phyloP scores from a whole-genome alignment of 1,139 yeast genomes.

The Pichiaceae sp. region DNA sequence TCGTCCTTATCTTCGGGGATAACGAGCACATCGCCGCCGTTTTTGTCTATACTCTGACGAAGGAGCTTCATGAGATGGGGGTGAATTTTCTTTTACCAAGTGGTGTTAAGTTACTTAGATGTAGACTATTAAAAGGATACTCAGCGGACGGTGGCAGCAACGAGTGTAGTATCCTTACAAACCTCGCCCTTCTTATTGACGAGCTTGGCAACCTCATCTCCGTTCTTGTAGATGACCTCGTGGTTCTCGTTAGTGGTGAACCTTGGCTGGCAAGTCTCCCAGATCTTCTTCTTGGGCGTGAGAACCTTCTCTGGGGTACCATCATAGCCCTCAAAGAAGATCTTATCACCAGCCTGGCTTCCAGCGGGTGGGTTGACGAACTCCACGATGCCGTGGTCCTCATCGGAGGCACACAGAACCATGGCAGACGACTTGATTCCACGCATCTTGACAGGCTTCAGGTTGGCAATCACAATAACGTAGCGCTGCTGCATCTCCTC shows the following conservation, averaged over 20 bases:
- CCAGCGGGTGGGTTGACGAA: conserved; percentile 93
- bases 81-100: no score
- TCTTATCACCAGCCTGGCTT: conserved; percentile 93
- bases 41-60: conserved; percentile 3
- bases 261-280: conserved; percentile 91
- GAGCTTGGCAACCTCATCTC: conserved; percentile 68
- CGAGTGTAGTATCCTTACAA: conserved; percentile 61
- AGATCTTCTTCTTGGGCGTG: conserved; percentile 97
- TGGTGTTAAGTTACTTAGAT: not conserved
- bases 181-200: conserved; percentile 69
- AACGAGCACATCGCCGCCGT: conserved; percentile 50
- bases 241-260: conserved; percentile 72
- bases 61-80: conserved; percentile 7
- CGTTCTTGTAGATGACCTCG: conserved; percentile 80
- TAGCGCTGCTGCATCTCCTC: conserved; percentile 78
- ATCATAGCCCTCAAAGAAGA: conserved; percentile 86
- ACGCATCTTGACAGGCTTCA: conserved; percentile 89
- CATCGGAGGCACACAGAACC: conserved; percentile 89
- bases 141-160: conserved; percentile 67
- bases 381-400: conserved; percentile 55
- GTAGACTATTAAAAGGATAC: not conserved
- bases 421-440: conserved; percentile 93
- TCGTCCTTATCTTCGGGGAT: conserved; percentile 89
- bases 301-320: conserved; percentile 86
- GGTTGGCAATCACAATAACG: conserved; percentile 78